Conservation (phyloP, 164 flowering plant species). For the Macadamia integrifolia region DNA sequence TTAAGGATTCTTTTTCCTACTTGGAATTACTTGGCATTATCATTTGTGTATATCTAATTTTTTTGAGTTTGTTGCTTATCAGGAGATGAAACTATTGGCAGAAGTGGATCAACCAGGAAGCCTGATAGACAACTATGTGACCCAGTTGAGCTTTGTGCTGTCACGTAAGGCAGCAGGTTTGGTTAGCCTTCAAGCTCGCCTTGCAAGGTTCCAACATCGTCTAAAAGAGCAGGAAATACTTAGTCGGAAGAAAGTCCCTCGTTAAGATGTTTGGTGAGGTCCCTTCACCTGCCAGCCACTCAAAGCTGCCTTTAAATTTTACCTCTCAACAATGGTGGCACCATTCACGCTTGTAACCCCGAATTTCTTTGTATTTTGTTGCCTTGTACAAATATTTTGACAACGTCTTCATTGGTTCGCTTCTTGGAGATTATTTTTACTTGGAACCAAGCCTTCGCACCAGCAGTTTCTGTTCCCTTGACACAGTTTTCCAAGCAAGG, state of each 20-base stretch:
- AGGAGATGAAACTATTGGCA: conserved; percentile 96
- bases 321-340: conserved; percentile 5
- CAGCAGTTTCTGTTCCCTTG: neutral
- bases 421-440: conserved; percentile 8
- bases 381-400: conserved; percentile 5
- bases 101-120: conserved; percentile 99
- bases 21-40: neutral
- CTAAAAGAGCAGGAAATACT: conserved; percentile 94
- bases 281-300: neutral
- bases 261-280: conserved; percentile 17
- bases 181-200: conserved; percentile 94
- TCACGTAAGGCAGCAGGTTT: conserved; percentile 92
- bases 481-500: neutral
- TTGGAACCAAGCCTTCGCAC: neutral
- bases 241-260: conserved; percentile 77
- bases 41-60: neutral
- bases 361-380: neutral
- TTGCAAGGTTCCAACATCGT: conserved; percentile 94
- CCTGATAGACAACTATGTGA: conserved; percentile 83
- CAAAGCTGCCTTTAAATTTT: neutral
- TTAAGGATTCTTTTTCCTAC: neutral
- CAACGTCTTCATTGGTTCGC: conserved; percentile 4
- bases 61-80: conserved; percentile 7
- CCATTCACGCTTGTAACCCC: conserved; percentile 12
- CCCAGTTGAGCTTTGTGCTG: conserved; percentile 86